Base-by-base conservation (phyloP, 345 rosid genomes). In the Hevea brasiliensis region DNA sequence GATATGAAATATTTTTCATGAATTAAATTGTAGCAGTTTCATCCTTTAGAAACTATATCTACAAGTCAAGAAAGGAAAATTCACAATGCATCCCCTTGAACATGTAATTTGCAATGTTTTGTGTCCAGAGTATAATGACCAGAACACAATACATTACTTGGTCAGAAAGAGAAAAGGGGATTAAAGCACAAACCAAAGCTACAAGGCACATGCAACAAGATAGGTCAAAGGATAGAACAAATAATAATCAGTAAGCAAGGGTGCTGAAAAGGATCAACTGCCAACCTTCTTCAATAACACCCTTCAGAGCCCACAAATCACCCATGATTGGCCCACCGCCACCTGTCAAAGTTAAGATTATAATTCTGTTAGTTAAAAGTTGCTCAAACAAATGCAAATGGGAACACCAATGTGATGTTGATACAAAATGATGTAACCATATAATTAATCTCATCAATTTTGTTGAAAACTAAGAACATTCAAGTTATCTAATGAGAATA, bases 241-340 rank as follows among this genome's bases (percentile, higher is more conserved):
- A 40, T 32, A 8, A 47, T 48, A 15, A 23, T 60, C 21, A 24
- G 11, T 41, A 68, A 20, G 27, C 23, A 20, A 75, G 4, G 79
- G 10, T 59, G 24, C 2, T 70, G 58, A 74, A 70, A 73, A 32
- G 29, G 60, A 60, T 70, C 62, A 56, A 77, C 62, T 48, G 70
- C 56, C 62, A 67, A 95, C 99, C 99, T 89, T 87, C 98, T 75
- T 92, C 97, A 62, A 90, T 89, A 45, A 95, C 87, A 74, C 99
- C 99, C 89, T 92, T 95, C 84, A 95, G 77, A 80, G 99, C 99
- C 98, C 99, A 95, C 75, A 95, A 85, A 82, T 95, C 99, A 82
- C 97, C 92, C 99, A 95, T 95, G 84, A 92, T 92, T 61, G 98
- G 97, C 20, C 99, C 97, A 65, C 98, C 96, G 67, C 99, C 99